Evolutionary conservation across 169 alveolate species (phyloP), one percentile per base, ranked within the genome.

Genomic region (Plasmodium vinckei): DNA sequence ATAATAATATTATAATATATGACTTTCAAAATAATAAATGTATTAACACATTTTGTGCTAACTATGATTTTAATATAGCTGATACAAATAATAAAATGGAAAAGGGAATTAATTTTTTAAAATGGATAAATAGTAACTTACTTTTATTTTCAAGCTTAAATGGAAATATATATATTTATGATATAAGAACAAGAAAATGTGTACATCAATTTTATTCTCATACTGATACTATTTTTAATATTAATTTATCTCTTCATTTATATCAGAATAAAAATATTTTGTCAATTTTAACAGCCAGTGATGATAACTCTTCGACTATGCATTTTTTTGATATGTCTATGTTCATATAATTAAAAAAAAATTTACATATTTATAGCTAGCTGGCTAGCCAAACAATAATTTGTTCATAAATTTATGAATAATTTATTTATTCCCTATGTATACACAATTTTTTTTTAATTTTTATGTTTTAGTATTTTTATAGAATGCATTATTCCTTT

Each of bases 131-230:
- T 59, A 54, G 72, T 0, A 82, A 82, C 17, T 27, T 82, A 60
- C 71, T 82, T 13, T 71, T 82, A 33, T 82, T 82, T 65, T 67
- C 90, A n/a, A 82, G 90, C 12, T 60, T 82, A 19, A 82, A 82
- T 67, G 90, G 90, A 2, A 82, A 82, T 27, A 82, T 82, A 9
- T 82, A 82, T 49, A 65, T 82, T 7, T 82, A 82, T 47, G 90
- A 82, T 27, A 82, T 82, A 25, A 70, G 90, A 21, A 54, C 53
- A 6, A 82, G 82, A 46, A 46, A 82, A 70, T 82, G 90, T 59
- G 25, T 82, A 17, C 90, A 82, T 21, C 90, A 82, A 21, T 82
- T 82, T 47, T 82, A 82, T 70, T 54, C 65, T 49, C 90, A 82
- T 39, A 65, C 84, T 3, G 82, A 82, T 17, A 82, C 90, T 12